Percentiles rank a stretch among this genome's conserved stretches.
Evolutionary conservation across 2,329 filamentous ascomycete genomes (phyloP).

Genomic region (Penicillium sp.): DNA sequence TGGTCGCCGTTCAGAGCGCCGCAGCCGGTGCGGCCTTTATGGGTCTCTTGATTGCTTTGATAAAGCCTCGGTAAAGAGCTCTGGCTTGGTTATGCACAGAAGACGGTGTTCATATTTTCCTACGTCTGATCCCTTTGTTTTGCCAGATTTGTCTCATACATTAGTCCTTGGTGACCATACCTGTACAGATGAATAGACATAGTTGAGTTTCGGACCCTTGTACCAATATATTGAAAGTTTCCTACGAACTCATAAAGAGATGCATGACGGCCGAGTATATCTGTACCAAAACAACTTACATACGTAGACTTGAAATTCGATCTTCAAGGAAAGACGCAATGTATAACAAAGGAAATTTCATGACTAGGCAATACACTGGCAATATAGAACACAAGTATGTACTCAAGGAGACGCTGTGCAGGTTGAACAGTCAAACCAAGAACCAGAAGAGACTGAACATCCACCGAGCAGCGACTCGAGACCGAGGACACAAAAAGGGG

Average conservation of each 20-base stretch:
- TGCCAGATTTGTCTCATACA: not conserved
- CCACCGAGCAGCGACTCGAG: slow-evolving; percentile 7
- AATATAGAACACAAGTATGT: slow-evolving; percentile 29
- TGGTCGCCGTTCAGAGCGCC: slow-evolving; percentile 67
- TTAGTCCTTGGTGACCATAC: not conserved
- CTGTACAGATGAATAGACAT: slow-evolving; percentile 19
- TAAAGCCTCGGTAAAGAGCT: slow-evolving; percentile 43
- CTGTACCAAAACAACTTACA: too few species aligned
- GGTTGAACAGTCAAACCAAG: slow-evolving; percentile 2
- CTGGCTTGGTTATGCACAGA: slow-evolving; percentile 9
- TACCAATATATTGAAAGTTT: slow-evolving; percentile 10
- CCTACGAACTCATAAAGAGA: not conserved
- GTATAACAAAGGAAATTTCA: slow-evolving; percentile 29
- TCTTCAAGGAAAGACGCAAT: not conserved
- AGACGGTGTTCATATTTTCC: not conserved
- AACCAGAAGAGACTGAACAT: slow-evolving; percentile 8
- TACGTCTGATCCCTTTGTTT: not conserved
- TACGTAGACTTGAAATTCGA: not conserved
- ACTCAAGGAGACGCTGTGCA: slow-evolving; percentile 22
- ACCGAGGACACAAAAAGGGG: slow-evolving; percentile 25
- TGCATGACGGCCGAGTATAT: not conserved
- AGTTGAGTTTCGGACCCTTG: slow-evolving; percentile 11
- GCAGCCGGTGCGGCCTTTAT: slow-evolving; percentile 64
- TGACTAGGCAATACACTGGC: slow-evolving; percentile 30
- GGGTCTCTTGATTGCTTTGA: slow-evolving; percentile 52